A percentile compares a stretch with the other conserved stretches of the same genome.
phyloP scores from a whole-genome alignment of 805 yeast species.

The Yamadazyma ubonensis region DNA sequence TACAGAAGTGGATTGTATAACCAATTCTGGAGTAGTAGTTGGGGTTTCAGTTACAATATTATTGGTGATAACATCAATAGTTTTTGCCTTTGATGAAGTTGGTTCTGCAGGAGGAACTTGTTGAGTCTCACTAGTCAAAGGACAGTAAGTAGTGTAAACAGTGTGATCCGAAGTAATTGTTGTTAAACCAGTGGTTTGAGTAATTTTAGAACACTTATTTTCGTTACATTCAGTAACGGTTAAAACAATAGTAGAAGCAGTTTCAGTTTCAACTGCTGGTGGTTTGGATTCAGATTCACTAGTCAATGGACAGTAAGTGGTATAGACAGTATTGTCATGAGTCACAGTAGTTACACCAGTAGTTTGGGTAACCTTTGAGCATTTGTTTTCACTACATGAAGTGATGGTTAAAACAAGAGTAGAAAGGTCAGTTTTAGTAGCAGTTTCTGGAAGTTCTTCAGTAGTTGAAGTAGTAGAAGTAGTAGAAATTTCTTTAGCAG shows the following conservation, averaged over 20 bases:
- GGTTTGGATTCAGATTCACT: constrained; percentile 1
- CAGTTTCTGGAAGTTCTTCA: not conserved
- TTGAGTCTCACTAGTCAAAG: constrained; percentile 10
- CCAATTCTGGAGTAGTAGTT: constrained; percentile 18
- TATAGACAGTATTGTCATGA: constrained; percentile 20
- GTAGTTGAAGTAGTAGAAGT: constrained; percentile 25
- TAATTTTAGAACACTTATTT: constrained; percentile 26
- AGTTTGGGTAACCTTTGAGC: constrained; percentile 28
- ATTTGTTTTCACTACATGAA: constrained; percentile 35
- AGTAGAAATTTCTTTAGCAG: constrained; percentile 14
- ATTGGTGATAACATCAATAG: constrained; percentile 41
- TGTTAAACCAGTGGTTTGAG: constrained; percentile 36
- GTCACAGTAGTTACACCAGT: constrained; percentile 31
- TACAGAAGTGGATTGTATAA: constrained; percentile 14
- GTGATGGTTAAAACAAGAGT: constrained; percentile 36
- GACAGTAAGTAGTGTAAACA: constrained; percentile 21
- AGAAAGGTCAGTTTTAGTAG: constrained; percentile 19
- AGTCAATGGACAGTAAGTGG: constrained; percentile 23
- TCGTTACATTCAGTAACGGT: constrained; percentile 39
- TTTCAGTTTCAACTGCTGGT: constrained; percentile 5
- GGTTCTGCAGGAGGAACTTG: constrained; percentile 14
- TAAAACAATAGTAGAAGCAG: constrained; percentile 24
- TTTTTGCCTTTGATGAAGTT: constrained; percentile 8
- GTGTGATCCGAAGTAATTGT: constrained; percentile 20
- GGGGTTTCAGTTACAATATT: constrained; percentile 37